A percentile compares a stretch with the other conserved stretches of the same genome.
Evolutionary conservation across 805 yeast species (phyloP).

Genomic region (Kregervanrija pseudodelftensis): DNA sequence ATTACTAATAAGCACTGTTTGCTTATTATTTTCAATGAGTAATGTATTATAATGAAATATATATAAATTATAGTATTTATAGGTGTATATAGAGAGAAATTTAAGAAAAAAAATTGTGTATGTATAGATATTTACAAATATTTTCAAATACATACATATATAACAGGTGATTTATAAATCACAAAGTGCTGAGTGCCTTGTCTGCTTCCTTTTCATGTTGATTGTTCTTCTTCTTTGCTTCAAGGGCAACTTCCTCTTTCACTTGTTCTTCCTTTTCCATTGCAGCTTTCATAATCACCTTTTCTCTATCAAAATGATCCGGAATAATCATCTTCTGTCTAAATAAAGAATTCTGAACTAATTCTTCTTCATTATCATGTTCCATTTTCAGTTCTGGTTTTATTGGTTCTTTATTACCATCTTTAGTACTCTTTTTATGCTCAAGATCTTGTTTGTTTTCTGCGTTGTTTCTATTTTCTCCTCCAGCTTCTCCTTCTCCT

Average conservation of each 20-base stretch:
- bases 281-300: slow-evolving; percentile 9
- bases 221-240: background rate
- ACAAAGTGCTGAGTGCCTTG: background rate
- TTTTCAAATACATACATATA: too few species aligned
- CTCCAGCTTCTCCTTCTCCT: background rate
- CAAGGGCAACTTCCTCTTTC: slow-evolving; percentile 9
- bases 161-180: too few species aligned
- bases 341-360: slow-evolving; percentile 12
- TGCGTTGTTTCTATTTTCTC: background rate
- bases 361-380: slow-evolving; percentile 12
- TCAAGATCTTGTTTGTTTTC: background rate
- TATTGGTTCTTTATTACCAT: slow-evolving; percentile 2
- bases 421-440: slow-evolving; percentile 3
- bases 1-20: too few species aligned
- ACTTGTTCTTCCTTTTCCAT: slow-evolving; percentile 22
- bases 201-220: background rate
- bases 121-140: too few species aligned
- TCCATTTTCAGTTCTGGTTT: slow-evolving; percentile 8
- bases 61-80: too few species aligned
- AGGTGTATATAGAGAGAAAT: too few species aligned
- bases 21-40: too few species aligned
- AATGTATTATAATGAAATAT: too few species aligned
- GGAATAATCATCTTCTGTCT: slow-evolving; percentile 17
- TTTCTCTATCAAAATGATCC: slow-evolving; percentile 17
- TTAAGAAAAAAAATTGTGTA: too few species aligned